A percentile compares a stretch with the other conserved stretches of the same genome.
Evolutionary conservation across 139 green algal genomes (phyloP).

Genomic region (Volvox reticuliferus): DNA sequence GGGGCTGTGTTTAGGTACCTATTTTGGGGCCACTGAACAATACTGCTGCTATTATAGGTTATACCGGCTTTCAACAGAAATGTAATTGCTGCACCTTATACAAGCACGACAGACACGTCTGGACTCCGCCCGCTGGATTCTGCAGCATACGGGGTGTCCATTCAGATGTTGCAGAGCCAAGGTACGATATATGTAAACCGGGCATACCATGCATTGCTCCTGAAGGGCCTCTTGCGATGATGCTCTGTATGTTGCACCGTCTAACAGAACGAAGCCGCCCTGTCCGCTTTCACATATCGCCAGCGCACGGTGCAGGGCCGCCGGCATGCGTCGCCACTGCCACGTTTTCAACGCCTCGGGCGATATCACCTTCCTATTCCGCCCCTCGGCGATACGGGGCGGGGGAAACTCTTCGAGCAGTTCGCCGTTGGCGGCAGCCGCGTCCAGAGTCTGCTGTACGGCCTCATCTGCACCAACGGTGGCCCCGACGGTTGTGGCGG

Average conservation of each 20-base stretch:
- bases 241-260: conserved; percentile 35
- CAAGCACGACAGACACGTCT: too few species aligned
- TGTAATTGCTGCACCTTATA: too few species aligned
- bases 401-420: too few species aligned
- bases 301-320: conserved; percentile 31
- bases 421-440: too few species aligned
- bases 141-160: too few species aligned
- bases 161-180: too few species aligned
- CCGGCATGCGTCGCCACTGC: conserved; percentile 6
- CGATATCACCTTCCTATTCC: not conserved
- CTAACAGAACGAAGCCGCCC: conserved; percentile 36
- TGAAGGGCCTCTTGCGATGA: conserved; percentile 30
- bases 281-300: conserved; percentile 28
- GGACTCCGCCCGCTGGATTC: too few species aligned
- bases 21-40: too few species aligned
- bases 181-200: too few species aligned
- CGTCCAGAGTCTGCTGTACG: not conserved
- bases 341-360: not conserved
- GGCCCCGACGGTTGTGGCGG: not conserved
- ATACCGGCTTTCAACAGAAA: too few species aligned
- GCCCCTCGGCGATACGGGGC: too few species aligned
- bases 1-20: not conserved
- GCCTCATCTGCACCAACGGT: not conserved
- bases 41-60: too few species aligned
- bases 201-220: conserved; percentile 41